phyloP scores from a whole-genome alignment of 352 stramenopile species.

The Heterotrichella gracilis region DNA sequence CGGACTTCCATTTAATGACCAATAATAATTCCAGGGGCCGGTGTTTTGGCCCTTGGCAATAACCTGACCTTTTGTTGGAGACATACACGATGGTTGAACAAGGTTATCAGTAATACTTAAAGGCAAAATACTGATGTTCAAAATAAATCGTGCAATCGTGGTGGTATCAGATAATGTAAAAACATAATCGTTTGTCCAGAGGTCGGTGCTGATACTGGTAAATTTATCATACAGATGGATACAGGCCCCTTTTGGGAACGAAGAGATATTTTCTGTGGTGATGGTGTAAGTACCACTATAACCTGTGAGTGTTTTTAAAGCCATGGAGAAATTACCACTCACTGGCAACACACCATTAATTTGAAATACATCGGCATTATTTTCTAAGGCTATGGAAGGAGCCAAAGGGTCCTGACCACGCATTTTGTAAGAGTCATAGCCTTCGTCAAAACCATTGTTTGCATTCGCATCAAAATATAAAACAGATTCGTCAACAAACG shows the following conservation, averaged over 20 bases:
- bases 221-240: neutral
- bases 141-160: neutral
- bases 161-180: neutral
- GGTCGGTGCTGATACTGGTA: neutral
- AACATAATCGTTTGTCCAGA: neutral
- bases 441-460: neutral
- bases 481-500: neutral
- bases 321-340: neutral
- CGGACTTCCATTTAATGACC: neutral
- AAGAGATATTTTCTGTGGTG: neutral
- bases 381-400: too few species aligned
- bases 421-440: neutral
- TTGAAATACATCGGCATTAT: too few species aligned
- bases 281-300: neutral
- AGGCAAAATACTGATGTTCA: neutral
- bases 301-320: neutral
- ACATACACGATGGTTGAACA: neutral
- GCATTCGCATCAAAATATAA: neutral
- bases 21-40: neutral
- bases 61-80: neutral
- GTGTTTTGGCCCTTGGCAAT: neutral
- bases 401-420: too few species aligned
- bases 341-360: too few species aligned
- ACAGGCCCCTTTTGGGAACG: neutral
- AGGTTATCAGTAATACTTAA: neutral